Percentiles rank a stretch among this genome's conserved stretches.
These are phyloP conservation scores for Penicillium thymicola DNA, from an alignment of 2,329 filamentous ascomycete genomes.

Conservation along the genomic window DNA sequence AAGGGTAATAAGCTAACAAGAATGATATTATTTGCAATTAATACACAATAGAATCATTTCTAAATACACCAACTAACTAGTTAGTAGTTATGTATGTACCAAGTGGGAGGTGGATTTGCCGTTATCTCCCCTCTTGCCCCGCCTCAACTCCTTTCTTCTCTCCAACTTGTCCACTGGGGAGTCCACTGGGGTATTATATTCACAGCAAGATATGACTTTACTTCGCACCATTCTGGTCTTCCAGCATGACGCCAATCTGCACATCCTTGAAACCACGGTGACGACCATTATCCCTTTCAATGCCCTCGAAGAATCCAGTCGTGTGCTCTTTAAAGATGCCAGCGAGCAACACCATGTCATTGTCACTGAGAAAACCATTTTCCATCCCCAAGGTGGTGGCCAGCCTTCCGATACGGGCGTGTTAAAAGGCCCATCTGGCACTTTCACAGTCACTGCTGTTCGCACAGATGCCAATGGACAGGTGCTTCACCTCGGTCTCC, in stretches of 20 bases:
- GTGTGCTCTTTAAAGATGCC: slow-evolving; percentile 57
- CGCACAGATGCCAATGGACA: slow-evolving; percentile 55
- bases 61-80: too few species aligned
- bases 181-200: background rate
- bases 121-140: background rate
- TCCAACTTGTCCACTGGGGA: too few species aligned
- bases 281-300: slow-evolving; percentile 50
- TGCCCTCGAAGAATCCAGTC: slow-evolving; percentile 51
- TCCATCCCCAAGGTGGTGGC: slow-evolving; percentile 71
- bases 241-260: slow-evolving; percentile 42
- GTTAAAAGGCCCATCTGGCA: slow-evolving; percentile 42
- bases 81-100: too few species aligned
- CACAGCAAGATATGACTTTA: background rate
- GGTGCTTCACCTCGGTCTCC: slow-evolving; percentile 65
- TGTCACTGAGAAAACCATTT: slow-evolving; percentile 64
- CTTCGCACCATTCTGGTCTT: slow-evolving; percentile 24
- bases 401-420: slow-evolving; percentile 66
- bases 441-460: slow-evolving; percentile 57
- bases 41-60: too few species aligned
- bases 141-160: background rate
- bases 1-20: too few species aligned
- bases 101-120: too few species aligned
- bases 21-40: too few species aligned
- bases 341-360: slow-evolving; percentile 54
- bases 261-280: slow-evolving; percentile 45